Evolutionary conservation across 2,329 filamentous ascomycete species (phyloP), one percentile per base, ranked within the genome.

Genomic region (Trichoderma brevicompactum): DNA sequence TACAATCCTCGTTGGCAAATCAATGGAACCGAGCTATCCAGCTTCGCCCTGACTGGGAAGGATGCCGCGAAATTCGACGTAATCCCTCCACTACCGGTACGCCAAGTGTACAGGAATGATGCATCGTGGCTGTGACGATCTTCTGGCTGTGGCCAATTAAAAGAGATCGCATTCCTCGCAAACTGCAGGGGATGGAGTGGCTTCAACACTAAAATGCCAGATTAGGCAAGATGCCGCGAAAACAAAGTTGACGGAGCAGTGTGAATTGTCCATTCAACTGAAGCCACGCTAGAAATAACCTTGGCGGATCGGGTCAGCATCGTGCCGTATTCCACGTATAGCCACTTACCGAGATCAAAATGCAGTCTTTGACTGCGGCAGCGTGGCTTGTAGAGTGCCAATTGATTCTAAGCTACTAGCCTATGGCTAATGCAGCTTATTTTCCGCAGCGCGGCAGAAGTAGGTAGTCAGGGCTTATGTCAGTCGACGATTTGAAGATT

Each of bases 151-250:
- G 44, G 28, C 64, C 64, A 66, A 66, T 66, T 34, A 49, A 9
- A 36, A 53, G 41, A 32, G 19, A 15, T 23, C 64, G 64, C 17
- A 66, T 66, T 62, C 58, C 32, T 66, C 59, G 59, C 50, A 41
- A 52, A 7, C n/a, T 2, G 23, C 48, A 17, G 32, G 32, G 17
- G 40, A 44, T 12, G 19, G 4, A 10, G 15, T 40, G 17, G 61
- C 40, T 13, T 63, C 12, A 32, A 28, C 41, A 48, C 41, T 49
- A 55, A 41, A n/a, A 34, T 34, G 9, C 62, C 62, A 19, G 15
- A 56, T 64, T 32, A 43, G 62, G 62, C 28, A 64, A 55, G 44
- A 64, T 36, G 44, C 44, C 23, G 52, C 62, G 62, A 58, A 52
- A 43, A 28, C 23, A 28, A 28, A 3, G 23, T 2, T 28, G 23